A percentile compares a stretch with the other conserved stretches of the same genome.
Evolutionary conservation across 441 rosid genomes (phyloP).

Genomic region (Populus hybrid): DNA sequence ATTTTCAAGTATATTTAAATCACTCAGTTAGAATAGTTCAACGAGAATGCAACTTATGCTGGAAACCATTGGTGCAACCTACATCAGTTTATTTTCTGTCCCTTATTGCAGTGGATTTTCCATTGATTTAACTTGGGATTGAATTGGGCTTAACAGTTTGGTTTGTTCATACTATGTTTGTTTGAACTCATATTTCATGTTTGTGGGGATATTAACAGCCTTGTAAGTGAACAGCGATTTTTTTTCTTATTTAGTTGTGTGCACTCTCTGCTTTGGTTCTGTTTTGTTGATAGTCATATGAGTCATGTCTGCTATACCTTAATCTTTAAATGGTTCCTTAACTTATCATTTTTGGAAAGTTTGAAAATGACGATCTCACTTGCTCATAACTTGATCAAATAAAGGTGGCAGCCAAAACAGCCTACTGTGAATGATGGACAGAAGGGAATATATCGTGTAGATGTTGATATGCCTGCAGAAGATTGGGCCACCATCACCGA

Average conservation of each 20-base stretch:
- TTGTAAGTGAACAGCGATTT: not conserved
- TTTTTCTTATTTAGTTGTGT: not conserved
- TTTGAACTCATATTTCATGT: not conserved
- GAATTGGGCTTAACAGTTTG: not conserved
- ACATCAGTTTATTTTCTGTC: not conserved
- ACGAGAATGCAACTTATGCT: not conserved
- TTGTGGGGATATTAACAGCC: not conserved
- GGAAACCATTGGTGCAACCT: not conserved
- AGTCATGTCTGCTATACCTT: not conserved
- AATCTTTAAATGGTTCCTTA: not conserved
- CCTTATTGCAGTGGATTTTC: not conserved
- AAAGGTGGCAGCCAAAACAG: constrained; percentile 78
- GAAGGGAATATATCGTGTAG: constrained; percentile 67
- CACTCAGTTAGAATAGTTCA: not conserved
- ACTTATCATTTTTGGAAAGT: constrained; percentile 10
- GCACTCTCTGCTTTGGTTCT: not conserved
- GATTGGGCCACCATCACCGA: constrained; percentile 68
- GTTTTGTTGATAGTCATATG: not conserved
- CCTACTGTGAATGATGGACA: constrained; percentile 36
- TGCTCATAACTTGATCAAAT: constrained; percentile 46
- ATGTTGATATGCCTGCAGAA: constrained; percentile 83
- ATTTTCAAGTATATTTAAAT: not conserved
- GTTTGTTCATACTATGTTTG: not conserved
- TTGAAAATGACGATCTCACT: constrained; percentile 28
- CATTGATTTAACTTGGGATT: not conserved